Evolutionary conservation across 129 eudicot species (phyloP).

Genomic region (Arctium minus): DNA sequence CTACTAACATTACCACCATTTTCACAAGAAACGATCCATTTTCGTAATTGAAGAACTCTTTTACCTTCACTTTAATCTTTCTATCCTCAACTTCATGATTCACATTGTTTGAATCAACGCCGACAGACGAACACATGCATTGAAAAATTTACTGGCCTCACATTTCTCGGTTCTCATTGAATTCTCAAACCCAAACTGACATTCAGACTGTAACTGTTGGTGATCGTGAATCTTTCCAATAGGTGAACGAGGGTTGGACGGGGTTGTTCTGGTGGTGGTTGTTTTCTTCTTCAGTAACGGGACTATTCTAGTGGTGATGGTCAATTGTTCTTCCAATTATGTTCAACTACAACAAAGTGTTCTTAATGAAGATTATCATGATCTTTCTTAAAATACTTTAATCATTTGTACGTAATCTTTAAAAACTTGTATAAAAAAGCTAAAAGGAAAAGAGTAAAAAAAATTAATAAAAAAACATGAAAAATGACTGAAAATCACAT

Average conservation of each 20-base stretch:
- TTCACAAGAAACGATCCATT: neutral
- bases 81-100: neutral
- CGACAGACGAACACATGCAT: neutral
- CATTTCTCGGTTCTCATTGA: too few species aligned
- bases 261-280: neutral
- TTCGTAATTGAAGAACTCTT: neutral
- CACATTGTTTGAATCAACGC: neutral
- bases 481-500: too few species aligned
- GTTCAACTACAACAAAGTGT: too few species aligned
- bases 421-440: neutral
- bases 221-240: too few species aligned
- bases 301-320: neutral
- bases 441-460: neutral
- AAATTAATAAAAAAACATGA: neutral
- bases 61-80: neutral
- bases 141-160: neutral
- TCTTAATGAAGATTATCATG: too few species aligned
- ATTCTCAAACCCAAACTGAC: neutral
- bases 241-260: neutral
- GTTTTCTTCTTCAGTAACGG: neutral
- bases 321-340: neutral
- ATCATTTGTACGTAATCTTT: neutral
- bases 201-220: too few species aligned
- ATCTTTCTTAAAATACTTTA: neutral
- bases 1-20: neutral